These are phyloP conservation scores for Waitea zeae DNA, from an alignment of 1,284 basidiomycete species.

Conservation along the genomic window DNA sequence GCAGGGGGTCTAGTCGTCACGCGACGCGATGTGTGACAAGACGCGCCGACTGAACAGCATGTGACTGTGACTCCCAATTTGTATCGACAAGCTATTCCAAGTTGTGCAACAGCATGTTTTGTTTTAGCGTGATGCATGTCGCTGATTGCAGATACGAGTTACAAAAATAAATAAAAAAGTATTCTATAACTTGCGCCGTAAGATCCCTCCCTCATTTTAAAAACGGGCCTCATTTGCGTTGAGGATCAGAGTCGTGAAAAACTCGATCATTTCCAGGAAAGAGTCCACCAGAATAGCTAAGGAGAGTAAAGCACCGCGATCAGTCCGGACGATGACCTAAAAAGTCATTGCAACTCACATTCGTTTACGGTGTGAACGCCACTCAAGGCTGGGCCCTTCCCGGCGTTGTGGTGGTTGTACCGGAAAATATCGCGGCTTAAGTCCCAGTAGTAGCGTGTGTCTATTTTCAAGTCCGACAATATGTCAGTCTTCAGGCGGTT, in stretches of 20 bases:
- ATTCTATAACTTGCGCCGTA: slow-evolving; percentile 5
- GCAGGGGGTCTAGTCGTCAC: too few relatives aligned
- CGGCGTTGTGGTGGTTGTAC: slow-evolving; percentile 22
- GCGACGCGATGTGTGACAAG: too few relatives aligned
- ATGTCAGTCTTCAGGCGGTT: too few relatives aligned
- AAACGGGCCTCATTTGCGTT: slow-evolving; percentile 31
- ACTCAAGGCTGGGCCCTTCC: slow-evolving; percentile 17
- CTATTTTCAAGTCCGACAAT: slow-evolving; percentile 14
- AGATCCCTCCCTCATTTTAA: too few relatives aligned
- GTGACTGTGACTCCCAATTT: too few relatives aligned
- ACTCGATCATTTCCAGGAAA: slow-evolving; percentile 25
- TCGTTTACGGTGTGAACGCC: slow-evolving; percentile 45
- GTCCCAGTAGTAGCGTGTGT: slow-evolving; percentile 29
- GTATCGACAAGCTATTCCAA: too few relatives aligned
- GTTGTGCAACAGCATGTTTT: too few relatives aligned
- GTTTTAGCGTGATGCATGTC: too few relatives aligned
- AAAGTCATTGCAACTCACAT: slow-evolving; percentile 10
- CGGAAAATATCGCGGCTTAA: slow-evolving; percentile 30
- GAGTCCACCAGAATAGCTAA: slow-evolving; percentile 18
- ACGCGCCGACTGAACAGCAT: too few relatives aligned
- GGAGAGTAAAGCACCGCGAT: slow-evolving; percentile 2
- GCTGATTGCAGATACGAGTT: too few relatives aligned
- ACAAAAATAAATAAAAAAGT: background rate
- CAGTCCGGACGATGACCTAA: background rate
- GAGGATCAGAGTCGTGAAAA: slow-evolving; percentile 26